These are phyloP conservation scores for Tritrichomonas foetus DNA, from an alignment of 208 protist genomes.

Conservation along the genomic window DNA sequence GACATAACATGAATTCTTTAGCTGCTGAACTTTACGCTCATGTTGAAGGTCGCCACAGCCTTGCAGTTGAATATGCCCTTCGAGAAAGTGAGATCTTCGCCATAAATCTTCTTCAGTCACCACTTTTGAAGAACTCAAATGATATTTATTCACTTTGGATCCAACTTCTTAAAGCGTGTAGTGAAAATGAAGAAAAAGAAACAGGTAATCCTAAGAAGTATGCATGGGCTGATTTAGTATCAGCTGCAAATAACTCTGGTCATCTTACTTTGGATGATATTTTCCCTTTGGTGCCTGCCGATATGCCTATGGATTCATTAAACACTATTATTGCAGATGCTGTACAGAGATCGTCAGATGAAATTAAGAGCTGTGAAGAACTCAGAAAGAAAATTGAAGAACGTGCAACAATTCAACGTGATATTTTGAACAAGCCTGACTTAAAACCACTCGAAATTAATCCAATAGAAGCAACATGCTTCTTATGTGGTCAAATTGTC, in stretches of 20 bases:
- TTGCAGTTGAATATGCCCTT: neutral
- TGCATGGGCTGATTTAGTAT: neutral
- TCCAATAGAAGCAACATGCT: neutral
- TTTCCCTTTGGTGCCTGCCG: neutral
- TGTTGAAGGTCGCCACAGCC: neutral
- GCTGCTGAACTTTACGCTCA: neutral
- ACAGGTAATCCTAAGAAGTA: neutral
- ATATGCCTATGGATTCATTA: neutral
- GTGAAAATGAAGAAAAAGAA: no score
- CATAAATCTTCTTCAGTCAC: neutral
- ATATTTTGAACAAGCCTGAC: neutral
- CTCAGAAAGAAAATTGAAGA: neutral
- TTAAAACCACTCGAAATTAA: neutral
- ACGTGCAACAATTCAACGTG: neutral
- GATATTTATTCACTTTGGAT: neutral
- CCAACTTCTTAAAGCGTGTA: neutral
- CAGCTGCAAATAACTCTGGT: neutral
- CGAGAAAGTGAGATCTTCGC: neutral
- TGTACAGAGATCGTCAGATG: neutral
- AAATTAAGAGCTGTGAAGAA: neutral
- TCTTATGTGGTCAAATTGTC: neutral
- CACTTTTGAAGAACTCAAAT: neutral
- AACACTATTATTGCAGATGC: neutral
- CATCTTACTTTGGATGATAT: neutral
- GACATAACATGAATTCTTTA: neutral